Conservation (phyloP, 495 filamentous ascomycete species). For the Hyaloscypha finlandica region DNA sequence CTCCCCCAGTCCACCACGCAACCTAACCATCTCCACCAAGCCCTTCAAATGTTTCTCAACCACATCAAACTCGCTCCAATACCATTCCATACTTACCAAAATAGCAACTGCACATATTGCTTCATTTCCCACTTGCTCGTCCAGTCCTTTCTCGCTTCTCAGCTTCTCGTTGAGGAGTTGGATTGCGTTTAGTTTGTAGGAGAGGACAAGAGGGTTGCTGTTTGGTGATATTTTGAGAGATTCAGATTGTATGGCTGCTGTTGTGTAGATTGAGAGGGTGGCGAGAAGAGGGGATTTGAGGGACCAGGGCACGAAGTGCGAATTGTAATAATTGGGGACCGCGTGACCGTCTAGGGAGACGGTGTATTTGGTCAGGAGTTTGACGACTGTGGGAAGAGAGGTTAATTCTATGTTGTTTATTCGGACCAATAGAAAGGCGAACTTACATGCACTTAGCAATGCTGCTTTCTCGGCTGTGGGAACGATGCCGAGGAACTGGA, state of each 20-base stretch:
- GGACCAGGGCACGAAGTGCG: slow-evolving; percentile 17
- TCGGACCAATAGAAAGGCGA: neutral
- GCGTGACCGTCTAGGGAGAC: slow-evolving; percentile 25
- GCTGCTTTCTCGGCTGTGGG: slow-evolving; percentile 16
- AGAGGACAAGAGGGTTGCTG: slow-evolving; percentile 13
- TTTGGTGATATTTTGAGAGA: slow-evolving; percentile 9
- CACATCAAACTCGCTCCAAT: slow-evolving; percentile 21
- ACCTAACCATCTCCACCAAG: slow-evolving; percentile 26
- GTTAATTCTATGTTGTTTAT: neutral
- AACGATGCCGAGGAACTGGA: slow-evolving; percentile 23
- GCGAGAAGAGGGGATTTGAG: slow-evolving; percentile 22
- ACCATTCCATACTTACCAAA: slow-evolving; percentile 26
- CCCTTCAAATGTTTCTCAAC: slow-evolving; percentile 26
- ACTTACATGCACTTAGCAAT: slow-evolving; percentile 23
- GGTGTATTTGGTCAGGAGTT: slow-evolving; percentile 22
- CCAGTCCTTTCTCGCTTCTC: neutral
- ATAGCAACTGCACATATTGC: slow-evolving; percentile 19
- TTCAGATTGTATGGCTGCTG: slow-evolving; percentile 23
- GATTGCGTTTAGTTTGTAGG: slow-evolving; percentile 18
- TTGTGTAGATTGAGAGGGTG: slow-evolving; percentile 11
- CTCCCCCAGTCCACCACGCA: slow-evolving; percentile 21
- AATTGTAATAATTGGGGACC: slow-evolving; percentile 27
- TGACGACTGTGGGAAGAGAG: slow-evolving; percentile 16
- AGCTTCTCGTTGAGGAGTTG: slow-evolving; percentile 23
- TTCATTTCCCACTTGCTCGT: slow-evolving; percentile 9